Conservation (phyloP, 208 protist genomes). For the Tritrichomonas musculus region DNA sequence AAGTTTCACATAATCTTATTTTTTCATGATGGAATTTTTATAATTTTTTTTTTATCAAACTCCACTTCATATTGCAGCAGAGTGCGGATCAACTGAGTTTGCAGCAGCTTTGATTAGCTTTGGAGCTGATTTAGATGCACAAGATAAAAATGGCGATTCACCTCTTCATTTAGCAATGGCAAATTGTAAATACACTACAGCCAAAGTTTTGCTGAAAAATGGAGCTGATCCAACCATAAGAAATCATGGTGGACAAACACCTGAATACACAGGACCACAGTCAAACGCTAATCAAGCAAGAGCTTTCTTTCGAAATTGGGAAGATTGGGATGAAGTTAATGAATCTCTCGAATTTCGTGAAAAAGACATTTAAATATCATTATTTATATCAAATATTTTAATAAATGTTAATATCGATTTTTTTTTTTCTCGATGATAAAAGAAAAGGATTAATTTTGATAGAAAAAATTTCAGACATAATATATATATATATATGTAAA, state of each 20-base stretch:
- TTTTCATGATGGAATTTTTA: neutral
- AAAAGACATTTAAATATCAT: too few relatives aligned
- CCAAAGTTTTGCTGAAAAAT: neutral
- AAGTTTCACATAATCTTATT: too few relatives aligned
- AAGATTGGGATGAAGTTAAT: constrained; percentile 20
- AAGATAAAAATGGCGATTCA: neutral
- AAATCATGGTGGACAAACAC: constrained; percentile 9
- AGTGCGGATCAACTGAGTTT: neutral
- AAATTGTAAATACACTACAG: neutral
- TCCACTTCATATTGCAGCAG: neutral
- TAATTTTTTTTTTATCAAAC: neutral
- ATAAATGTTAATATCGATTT: too few relatives aligned
- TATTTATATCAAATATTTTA: too few relatives aligned
- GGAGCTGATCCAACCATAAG: neutral
- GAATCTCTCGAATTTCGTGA: neutral
- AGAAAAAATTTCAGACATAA: too few relatives aligned
- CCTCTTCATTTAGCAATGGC: neutral
- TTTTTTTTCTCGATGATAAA: too few relatives aligned
- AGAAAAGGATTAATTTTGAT: too few relatives aligned
- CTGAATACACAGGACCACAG: neutral
- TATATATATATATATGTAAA: too few relatives aligned
- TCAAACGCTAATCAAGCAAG: neutral
- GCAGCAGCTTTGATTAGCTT: neutral
- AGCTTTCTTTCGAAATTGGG: constrained; percentile 5
- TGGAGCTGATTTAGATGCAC: neutral